Conservation (phyloP, 2,329 filamentous ascomycete genomes). For the Fusarium sp. region DNA sequence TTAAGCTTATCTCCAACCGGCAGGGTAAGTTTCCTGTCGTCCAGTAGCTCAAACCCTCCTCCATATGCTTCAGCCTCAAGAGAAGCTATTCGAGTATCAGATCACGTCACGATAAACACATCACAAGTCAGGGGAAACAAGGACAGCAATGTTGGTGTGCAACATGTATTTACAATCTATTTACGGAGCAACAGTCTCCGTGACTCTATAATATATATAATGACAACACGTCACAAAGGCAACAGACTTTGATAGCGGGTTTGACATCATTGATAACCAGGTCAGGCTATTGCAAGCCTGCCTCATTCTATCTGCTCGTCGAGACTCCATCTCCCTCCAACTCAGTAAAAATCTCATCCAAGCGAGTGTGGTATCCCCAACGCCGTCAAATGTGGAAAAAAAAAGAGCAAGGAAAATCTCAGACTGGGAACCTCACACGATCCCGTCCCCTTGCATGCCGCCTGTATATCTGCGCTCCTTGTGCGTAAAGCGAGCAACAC, state of each 20-base stretch:
- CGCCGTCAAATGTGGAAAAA: constrained; percentile 36
- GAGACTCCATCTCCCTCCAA: constrained; percentile 16
- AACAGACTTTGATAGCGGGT: constrained; percentile 14
- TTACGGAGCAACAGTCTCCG: background rate
- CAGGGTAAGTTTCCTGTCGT: background rate
- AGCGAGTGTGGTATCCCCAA: constrained; percentile 46
- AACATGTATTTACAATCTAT: background rate
- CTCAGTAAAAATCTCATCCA: constrained; percentile 8
- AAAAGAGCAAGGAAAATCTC: constrained; percentile 10
- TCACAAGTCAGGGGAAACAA: background rate
- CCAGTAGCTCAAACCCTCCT: background rate
- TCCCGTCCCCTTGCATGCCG: constrained; percentile 39
- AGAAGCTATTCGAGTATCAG: background rate
- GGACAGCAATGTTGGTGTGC: background rate
- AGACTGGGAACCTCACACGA: constrained; percentile 26
- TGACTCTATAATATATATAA: background rate
- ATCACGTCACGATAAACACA: background rate
- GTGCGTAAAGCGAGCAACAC: constrained; percentile 38
- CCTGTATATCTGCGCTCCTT: constrained; percentile 35
- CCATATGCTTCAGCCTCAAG: background rate
- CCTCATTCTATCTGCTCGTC: constrained; percentile 35
- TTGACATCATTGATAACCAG: constrained; percentile 49
- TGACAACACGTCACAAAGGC: background rate
- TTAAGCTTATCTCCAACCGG: background rate
- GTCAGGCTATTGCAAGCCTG: constrained; percentile 22